These are phyloP conservation scores for Brassica carinata DNA, from an alignment of 345 rosid genomes.

Conservation along the genomic window DNA sequence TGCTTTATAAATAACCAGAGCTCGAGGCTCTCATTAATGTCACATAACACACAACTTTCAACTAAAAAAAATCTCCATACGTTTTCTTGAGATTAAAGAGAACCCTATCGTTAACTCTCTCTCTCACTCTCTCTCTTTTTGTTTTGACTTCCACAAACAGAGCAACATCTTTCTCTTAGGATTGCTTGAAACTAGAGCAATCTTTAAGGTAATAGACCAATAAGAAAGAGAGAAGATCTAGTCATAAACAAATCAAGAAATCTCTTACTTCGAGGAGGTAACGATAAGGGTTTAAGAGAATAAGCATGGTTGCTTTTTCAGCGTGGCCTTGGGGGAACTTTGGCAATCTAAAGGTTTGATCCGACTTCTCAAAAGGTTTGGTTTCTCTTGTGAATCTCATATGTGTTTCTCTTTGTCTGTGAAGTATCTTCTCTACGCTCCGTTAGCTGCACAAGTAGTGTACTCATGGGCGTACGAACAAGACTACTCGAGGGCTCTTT, in stretches of 20 bases:
- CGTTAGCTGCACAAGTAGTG: slow-evolving; percentile 60
- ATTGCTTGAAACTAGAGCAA: slow-evolving; percentile 26
- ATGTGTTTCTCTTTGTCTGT: slow-evolving; percentile 19
- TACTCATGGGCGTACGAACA: slow-evolving; percentile 51
- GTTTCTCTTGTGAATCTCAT: slow-evolving; percentile 18
- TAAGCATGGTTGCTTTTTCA: slow-evolving; percentile 59
- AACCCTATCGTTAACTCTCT: slow-evolving; percentile 1
- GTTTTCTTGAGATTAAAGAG: slow-evolving; percentile 5
- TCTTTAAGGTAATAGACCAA: slow-evolving; percentile 27
- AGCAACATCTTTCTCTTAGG: slow-evolving; percentile 3
- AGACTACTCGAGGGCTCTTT: slow-evolving; percentile 47
- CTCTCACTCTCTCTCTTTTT: not conserved
- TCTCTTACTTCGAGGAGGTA: slow-evolving; percentile 1
- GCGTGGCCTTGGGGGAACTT: slow-evolving; percentile 94
- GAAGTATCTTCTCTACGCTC: slow-evolving; percentile 83
- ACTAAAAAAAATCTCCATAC: not conserved
- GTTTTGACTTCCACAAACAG: slow-evolving; percentile 19
- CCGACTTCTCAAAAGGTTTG: not conserved
- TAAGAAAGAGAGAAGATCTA: slow-evolving; percentile 20
- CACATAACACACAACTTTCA: slow-evolving; percentile 27
- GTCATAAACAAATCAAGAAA: not conserved
- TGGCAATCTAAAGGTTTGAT: slow-evolving; percentile 74
- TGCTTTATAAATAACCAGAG: slow-evolving; percentile 42
- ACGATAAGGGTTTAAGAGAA: slow-evolving; percentile 1
- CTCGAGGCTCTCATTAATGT: slow-evolving; percentile 26